Evolutionary conservation across 305 asterid species (phyloP), one percentile per base, ranked within the genome.

Genomic region (Fraxinus velutina): DNA sequence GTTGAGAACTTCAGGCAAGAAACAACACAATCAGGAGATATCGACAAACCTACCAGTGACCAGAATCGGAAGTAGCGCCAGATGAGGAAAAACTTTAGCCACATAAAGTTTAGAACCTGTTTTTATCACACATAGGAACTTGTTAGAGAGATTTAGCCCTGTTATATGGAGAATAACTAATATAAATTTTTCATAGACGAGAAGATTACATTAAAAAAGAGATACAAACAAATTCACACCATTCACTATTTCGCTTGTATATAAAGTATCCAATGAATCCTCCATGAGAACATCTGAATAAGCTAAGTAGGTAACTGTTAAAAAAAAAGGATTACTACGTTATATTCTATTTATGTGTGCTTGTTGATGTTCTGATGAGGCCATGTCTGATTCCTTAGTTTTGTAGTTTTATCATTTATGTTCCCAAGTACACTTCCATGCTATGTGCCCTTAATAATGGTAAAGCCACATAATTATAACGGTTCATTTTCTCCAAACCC

Each of bases 31-130:
- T 6, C 21, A 68, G 68, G 78, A 13, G 50, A 77, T 39, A 44
- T 9, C 5, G 47, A 78, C 74, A 74, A 88, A 84, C 89, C 68
- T 88, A 96, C 97, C 97, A 96, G 87, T 68, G 99, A 89, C 97
- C 97, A 96, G 87, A 96, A 91, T 39, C 98, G 90, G 87, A 96
- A 96, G 90, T 88, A 96, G 82, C 99, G 95, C 99, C 99, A 94
- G 83, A 96, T 88, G 86, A 96, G 92, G 83, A 96, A 90, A 88
- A 96, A 96, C 79, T 96, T 96, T 76, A 96, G 96, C 99, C 99
- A 96, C 98, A 93, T 94, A 90, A 96, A 96, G 88, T 90, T 96
- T 27, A 96, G 92, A 66, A 96, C 98, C 99, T 96, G 93, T 81
- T 85, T 68, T 75, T 22, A 84, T 82, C 76, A 86, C 22, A 77